Base-by-base conservation (phyloP, 371 early-diverging fungal species). In the Saksenaea vasiformis region DNA sequence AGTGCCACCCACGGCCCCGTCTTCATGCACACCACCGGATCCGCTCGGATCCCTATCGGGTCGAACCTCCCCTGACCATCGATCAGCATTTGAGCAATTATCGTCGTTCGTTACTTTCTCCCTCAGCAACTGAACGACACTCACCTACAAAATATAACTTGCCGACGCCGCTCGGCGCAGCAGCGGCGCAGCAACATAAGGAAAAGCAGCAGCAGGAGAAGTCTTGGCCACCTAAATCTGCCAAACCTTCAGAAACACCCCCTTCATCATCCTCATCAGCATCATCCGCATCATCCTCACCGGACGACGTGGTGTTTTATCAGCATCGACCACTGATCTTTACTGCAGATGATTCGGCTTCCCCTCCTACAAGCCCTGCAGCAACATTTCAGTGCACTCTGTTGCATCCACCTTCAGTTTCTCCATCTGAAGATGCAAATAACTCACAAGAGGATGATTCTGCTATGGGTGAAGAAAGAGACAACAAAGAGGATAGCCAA, bases 21-120 rank as follows among this genome's bases (percentile, higher is more conserved):
- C 58, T 74, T 22, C 74, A 76, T 69, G 76, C 81, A 17, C 81
- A 79, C 51, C 80, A 79, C 34, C 67, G 77, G 36, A 77, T 79
- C 47, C 65, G 70, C 27, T 78, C 81, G 11, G 76, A 74, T 64
- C 69, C 78, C 28, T 66, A 64, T 37, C 60, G 62, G 37, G 57
- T 69, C 7, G 72, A 79, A 41, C 69, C 65, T 37, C 80, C 80
- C n/a, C 54, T 79, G 56, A 79, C 80, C 10, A 79, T 79, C 59
- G 77, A 77, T 39, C 80, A 79, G 22, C 80, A 79, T 58, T 58
- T 79, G 15, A 66, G 67, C 53, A 75, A 73, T 28, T 78, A 78
- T 38, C 66, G 64, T 41, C 70, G 57, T 7, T 60, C 62, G n/a
- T 27, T 27, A 24, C 55, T 60, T 5, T 53, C 22, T 10, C 59